phyloP scores from a whole-genome alignment of 179 eudicot species.

The Actinidia chinensis region DNA sequence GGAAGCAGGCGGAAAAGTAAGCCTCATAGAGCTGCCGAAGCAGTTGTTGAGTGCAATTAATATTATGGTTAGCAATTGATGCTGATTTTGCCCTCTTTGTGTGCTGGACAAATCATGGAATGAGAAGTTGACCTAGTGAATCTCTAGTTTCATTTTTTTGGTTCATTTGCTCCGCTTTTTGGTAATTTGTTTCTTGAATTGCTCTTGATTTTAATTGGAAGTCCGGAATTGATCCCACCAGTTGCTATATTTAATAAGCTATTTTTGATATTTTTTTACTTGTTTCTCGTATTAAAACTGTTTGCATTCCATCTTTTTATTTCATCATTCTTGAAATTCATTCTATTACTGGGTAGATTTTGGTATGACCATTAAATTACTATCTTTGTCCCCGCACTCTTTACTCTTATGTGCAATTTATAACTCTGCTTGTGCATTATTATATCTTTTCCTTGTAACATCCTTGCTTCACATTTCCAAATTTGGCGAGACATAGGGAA shows the following conservation, averaged over 20 bases:
- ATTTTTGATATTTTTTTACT: neutral
- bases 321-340: neutral
- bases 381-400: no score
- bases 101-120: neutral
- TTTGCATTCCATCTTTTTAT: neutral
- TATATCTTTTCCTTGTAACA: no score
- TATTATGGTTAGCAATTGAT: conserved; percentile 9
- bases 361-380: no score
- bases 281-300: neutral
- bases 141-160: conserved; percentile 11
- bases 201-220: conserved; percentile 8
- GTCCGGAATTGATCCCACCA: conserved; percentile 1
- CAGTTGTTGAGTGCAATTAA: conserved; percentile 60
- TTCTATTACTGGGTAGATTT: neutral
- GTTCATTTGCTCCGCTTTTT: conserved; percentile 15
- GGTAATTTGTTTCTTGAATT: conserved; percentile 9
- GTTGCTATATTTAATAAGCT: neutral
- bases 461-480: no score
- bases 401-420: no score
- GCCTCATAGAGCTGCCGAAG: conserved; percentile 89
- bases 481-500: no score
- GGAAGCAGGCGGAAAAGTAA: conserved; percentile 80
- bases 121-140: neutral
- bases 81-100: neutral
- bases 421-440: no score